phyloP scores from a whole-genome alignment of 2,329 filamentous ascomycete species.

The Ascochyta clinopodiicola region DNA sequence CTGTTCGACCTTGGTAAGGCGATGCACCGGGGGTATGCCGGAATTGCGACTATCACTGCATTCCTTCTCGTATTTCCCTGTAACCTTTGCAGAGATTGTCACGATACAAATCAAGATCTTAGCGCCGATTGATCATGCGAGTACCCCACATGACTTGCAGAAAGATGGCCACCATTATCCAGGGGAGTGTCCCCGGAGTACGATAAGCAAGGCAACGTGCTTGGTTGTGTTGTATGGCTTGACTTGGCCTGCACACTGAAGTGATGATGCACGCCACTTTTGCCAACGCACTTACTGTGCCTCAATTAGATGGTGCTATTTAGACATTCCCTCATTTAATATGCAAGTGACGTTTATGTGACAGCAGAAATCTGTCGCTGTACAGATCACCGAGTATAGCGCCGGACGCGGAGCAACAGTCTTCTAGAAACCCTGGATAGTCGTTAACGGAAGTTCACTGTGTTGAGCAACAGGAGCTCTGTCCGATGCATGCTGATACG shows the following conservation, averaged over 20 bases:
- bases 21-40: neutral
- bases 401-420: neutral
- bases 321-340: neutral
- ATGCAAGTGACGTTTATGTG: neutral
- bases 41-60: neutral
- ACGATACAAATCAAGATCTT: slow-evolving; percentile 4
- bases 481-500: too few species aligned
- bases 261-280: neutral
- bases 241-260: too few species aligned
- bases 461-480: too few species aligned
- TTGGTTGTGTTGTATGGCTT: neutral
- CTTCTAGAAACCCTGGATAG: neutral
- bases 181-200: too few species aligned
- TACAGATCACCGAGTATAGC: neutral
- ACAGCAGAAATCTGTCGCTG: neutral
- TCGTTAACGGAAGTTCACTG: neutral
- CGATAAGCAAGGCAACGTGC: too few species aligned
- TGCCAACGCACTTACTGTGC: neutral
- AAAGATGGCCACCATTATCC: neutral
- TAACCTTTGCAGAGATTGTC: neutral
- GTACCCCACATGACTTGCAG: neutral
- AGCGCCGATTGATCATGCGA: slow-evolving; percentile 6
- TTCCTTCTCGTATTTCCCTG: neutral
- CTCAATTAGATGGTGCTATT: neutral
- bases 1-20: neutral